These are phyloP conservation scores for Dictyostelium firmibasis DNA, from an alignment of 78 protist genomes.

Conservation along the genomic window DNA sequence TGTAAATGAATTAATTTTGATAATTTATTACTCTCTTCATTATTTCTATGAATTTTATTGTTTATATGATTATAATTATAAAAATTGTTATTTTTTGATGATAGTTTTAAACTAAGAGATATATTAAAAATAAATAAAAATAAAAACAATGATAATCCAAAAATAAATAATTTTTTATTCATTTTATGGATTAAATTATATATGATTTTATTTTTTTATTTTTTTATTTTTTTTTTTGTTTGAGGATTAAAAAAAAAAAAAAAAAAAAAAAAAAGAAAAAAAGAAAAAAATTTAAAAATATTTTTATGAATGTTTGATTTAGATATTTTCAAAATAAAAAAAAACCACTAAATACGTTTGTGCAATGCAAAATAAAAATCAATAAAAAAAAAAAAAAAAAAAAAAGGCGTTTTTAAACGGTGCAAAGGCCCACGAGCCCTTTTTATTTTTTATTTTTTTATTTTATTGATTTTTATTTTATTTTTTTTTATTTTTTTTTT, in stretches of 20 bases:
- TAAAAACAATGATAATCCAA: background rate
- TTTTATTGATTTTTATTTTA: background rate
- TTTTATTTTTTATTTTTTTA: no score
- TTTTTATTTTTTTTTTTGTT: background rate
- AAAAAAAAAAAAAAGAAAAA: background rate
- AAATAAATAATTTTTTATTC: background rate
- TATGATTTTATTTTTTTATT: no score
- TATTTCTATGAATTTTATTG: background rate
- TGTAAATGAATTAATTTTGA: constrained; percentile 14
- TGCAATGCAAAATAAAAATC: background rate
- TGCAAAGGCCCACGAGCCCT: no score
- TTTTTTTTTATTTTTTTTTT: background rate
- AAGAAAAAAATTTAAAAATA: background rate
- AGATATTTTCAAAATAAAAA: background rate
- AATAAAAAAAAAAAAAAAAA: no score
- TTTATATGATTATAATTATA: background rate
- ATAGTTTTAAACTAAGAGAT: background rate
- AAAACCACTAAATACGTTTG: background rate
- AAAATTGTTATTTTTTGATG: background rate
- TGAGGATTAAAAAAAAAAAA: background rate
- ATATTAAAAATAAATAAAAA: background rate
- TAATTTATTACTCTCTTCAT: background rate
- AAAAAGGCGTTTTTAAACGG: no score
- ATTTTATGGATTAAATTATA: background rate
- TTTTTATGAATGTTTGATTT: background rate